These are phyloP conservation scores for Euphorbia lathyris DNA, from an alignment of 345 rosid genomes.

Conservation along the genomic window DNA sequence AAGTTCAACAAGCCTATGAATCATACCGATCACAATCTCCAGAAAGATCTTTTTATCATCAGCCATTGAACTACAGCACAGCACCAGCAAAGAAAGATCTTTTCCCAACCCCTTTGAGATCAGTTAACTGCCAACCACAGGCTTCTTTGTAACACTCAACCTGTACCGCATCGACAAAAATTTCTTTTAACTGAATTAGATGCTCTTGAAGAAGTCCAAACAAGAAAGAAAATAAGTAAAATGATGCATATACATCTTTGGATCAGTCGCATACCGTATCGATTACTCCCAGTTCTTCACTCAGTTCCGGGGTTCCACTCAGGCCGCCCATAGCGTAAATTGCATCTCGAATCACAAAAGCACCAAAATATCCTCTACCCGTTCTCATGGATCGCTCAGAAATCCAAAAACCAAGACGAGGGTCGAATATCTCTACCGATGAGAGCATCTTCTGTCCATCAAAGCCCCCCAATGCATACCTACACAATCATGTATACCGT, in stretches of 20 bases:
- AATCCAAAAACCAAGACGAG: constrained; percentile 36
- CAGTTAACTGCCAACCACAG: constrained; percentile 31
- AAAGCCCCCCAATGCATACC: constrained; percentile 42
- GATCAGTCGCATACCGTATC: constrained; percentile 27
- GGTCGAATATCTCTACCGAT: constrained; percentile 38
- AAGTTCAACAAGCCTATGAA: background rate
- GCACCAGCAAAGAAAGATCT: constrained; percentile 32
- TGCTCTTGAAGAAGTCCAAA: background rate
- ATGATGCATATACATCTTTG: background rate
- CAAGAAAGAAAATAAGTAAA: too few species aligned
- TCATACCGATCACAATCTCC: background rate
- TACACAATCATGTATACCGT: constrained; percentile 7
- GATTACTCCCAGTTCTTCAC: constrained; percentile 17
- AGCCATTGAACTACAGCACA: constrained; percentile 11
- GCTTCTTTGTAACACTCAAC: constrained; percentile 36
- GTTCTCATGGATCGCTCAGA: constrained; percentile 26
- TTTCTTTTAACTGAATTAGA: too few species aligned
- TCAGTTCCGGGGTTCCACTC: constrained; percentile 11
- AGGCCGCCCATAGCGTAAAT: constrained; percentile 38
- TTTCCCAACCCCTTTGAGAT: constrained; percentile 32
- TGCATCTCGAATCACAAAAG: constrained; percentile 25
- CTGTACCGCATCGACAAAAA: constrained; percentile 4
- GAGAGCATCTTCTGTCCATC: constrained; percentile 33
- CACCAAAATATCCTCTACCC: constrained; percentile 34
- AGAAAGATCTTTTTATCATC: background rate